Conservation (phyloP, 768 basidiomycete genomes). For the Auricularia sp. region DNA sequence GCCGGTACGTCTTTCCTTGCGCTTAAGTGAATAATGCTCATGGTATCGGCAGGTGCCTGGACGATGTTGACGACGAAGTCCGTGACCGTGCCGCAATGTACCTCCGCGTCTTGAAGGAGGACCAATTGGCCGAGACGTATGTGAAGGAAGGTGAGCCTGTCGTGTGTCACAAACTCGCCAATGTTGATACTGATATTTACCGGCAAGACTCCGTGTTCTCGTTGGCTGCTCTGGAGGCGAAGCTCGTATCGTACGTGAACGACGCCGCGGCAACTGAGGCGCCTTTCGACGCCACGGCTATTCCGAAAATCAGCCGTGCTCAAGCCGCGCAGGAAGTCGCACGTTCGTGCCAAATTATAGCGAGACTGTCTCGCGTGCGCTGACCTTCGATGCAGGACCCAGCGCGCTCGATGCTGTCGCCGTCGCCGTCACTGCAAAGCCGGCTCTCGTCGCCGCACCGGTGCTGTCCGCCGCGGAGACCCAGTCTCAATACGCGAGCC, state of each 20-base stretch:
- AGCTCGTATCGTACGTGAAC: constrained; percentile 88
- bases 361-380: background rate
- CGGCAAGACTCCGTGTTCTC: constrained; percentile 85
- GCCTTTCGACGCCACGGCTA: constrained; percentile 72
- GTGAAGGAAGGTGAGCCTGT: constrained; percentile 76
- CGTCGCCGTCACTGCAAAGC: constrained; percentile 48
- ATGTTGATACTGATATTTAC: constrained; percentile 4
- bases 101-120: constrained; percentile 71
- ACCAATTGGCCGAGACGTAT: constrained; percentile 71
- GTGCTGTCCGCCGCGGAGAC: constrained; percentile 73
- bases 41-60: constrained; percentile 58
- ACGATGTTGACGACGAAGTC: constrained; percentile 98
- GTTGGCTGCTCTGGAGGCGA: constrained; percentile 76
- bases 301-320: constrained; percentile 90
- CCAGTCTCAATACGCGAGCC: constrained; percentile 77
- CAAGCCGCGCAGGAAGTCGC: constrained; percentile 84
- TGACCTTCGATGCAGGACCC: constrained; percentile 41
- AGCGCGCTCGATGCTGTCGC: constrained; percentile 80
- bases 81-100: constrained; percentile 95
- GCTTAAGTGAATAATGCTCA: background rate
- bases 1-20: constrained; percentile 41
- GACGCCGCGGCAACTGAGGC: constrained; percentile 58
- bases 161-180: background rate
- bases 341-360: constrained; percentile 40
- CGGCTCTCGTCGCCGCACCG: constrained; percentile 48